These are phyloP conservation scores for Tylopilus intermedius DNA, from an alignment of 768 basidiomycete species.

Conservation along the genomic window DNA sequence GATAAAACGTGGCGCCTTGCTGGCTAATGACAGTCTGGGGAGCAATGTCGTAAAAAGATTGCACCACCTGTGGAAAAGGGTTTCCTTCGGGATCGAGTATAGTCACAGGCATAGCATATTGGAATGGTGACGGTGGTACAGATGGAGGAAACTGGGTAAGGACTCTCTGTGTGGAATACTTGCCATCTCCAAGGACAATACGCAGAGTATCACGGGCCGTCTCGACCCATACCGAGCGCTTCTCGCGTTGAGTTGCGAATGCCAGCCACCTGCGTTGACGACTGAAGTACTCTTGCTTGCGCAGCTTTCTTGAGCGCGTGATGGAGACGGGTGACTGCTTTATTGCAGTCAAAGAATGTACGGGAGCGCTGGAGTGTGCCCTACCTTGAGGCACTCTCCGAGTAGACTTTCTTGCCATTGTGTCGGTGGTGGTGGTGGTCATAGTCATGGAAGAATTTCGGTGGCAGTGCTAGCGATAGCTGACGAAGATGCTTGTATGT, in stretches of 20 bases:
- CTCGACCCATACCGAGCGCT: slow-evolving; percentile 29
- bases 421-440: slow-evolving; percentile 3
- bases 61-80: background rate
- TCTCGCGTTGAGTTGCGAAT: slow-evolving; percentile 23
- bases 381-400: slow-evolving; percentile 25
- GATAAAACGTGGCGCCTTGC: slow-evolving; percentile 38
- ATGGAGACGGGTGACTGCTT: slow-evolving; percentile 21
- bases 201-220: slow-evolving; percentile 34
- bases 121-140: slow-evolving; percentile 16
- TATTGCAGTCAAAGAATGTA: slow-evolving; percentile 19
- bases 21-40: slow-evolving; percentile 33
- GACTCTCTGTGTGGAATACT: slow-evolving; percentile 33
- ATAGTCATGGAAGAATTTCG: too few species aligned
- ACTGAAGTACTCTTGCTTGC: slow-evolving; percentile 19
- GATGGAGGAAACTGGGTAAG: slow-evolving; percentile 4
- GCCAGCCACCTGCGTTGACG: slow-evolving; percentile 17
- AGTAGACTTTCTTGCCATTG: slow-evolving; percentile 21
- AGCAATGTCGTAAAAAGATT: slow-evolving; percentile 30
- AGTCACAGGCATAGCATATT: slow-evolving; percentile 9
- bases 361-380: slow-evolving; percentile 23
- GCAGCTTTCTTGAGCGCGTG: slow-evolving; percentile 18
- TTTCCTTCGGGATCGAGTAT: slow-evolving; percentile 5
- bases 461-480: too few species aligned
- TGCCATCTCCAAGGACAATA: slow-evolving; percentile 38
- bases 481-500: background rate